Base-by-base conservation (phyloP, 2,329 filamentous ascomycete genomes). In the Karstenula rhodostoma region DNA sequence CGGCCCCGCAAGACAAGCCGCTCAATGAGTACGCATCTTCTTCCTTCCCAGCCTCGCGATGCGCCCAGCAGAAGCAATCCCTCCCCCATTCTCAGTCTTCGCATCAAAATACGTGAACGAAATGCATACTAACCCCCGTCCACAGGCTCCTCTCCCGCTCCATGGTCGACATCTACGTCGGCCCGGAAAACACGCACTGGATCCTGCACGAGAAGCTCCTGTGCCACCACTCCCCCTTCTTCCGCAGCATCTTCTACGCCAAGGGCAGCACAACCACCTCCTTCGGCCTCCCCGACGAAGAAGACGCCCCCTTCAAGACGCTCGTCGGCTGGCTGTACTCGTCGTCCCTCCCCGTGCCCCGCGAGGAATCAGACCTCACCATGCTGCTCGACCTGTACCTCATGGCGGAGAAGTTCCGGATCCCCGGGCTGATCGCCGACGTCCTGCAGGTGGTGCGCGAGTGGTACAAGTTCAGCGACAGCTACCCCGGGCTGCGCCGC, bases 121-220 rank as follows among this genome's bases (percentile, higher is more conserved):
- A 40, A n/a, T 49, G 1, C 27, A 44, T 23, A 17, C 23, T 44
- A 17, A 60, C 51, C 47, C 17, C 32, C 47, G 3, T 19, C 48
- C 25, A 17, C 66, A 84, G 82, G 75, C 82, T 86, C 67, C 81
- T 86, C 63, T 83, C 83, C 59, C 80, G 78, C 57, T 80, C 82
- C 61, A 81, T 86, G 76, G 84, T 86, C 59, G 82, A 86, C 74
- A 81, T 86, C 73, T 86, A 85, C 71, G 82, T 86, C 71, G 84
- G 84, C 56, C 64, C 78, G 7, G 81, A 84, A 37, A 84, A 83
- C 75, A 85, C 83, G 1, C 82, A 84, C 73, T 86, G 83, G 83
- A 79, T 82, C 58, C 77, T 86, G 4, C 84, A 86, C 78, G 83
- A 86, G 69, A 84, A 84, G 65, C 83, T 86, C 8, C 81, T 86